Percentiles rank a stretch among this genome's conserved stretches.
These are phyloP conservation scores for Hortiboletus rubellus DNA, from an alignment of 1,284 basidiomycete species.

Conservation along the genomic window DNA sequence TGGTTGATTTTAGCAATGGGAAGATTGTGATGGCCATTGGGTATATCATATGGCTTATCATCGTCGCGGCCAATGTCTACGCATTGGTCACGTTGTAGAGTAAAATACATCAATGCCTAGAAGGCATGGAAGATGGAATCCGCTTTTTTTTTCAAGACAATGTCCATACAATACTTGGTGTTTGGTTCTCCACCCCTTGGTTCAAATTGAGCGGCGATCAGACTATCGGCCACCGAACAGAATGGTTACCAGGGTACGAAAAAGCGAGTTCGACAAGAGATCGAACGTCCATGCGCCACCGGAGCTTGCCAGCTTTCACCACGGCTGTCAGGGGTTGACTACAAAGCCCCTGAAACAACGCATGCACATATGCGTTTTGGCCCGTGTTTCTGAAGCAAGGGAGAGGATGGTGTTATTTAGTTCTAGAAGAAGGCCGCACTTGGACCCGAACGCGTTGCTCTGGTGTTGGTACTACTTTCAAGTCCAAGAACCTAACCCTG, in stretches of 20 bases:
- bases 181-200: neutral
- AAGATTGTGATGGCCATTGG: constrained; percentile 55
- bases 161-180: neutral
- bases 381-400: too few species aligned
- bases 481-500: too few species aligned
- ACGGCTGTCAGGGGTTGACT: neutral
- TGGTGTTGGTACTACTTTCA: too few species aligned
- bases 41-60: constrained; percentile 60
- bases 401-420: too few species aligned
- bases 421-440: too few species aligned
- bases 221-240: neutral
- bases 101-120: neutral
- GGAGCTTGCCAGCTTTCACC: neutral
- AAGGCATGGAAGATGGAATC: neutral
- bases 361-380: too few species aligned
- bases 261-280: neutral
- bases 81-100: constrained; percentile 52
- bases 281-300: neutral
- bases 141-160: too few species aligned
- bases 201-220: neutral
- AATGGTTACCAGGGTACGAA: too few species aligned
- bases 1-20: constrained; percentile 63
- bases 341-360: neutral
- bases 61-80: constrained; percentile 71
- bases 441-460: too few species aligned